Evolutionary conservation across 805 yeast genomes (phyloP).

Genomic region (Kodamaea lidongshanica): DNA sequence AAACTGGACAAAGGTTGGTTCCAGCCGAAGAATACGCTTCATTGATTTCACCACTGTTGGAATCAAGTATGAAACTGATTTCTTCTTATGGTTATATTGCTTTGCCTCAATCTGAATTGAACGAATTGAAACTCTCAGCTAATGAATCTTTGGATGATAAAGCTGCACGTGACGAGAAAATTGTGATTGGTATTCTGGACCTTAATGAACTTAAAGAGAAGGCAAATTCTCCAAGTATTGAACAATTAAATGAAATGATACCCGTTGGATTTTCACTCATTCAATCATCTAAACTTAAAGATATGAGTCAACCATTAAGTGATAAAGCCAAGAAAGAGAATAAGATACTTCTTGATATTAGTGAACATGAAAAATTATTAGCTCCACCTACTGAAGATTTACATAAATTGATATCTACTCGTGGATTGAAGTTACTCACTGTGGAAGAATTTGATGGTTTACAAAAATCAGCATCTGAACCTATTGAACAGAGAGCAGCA

Average conservation of each 20-base stretch:
- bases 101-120: constrained; percentile 5
- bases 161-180: constrained; percentile 8
- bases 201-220: constrained; percentile 7
- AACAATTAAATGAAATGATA: constrained; percentile 14
- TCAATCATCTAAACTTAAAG: constrained; percentile 1
- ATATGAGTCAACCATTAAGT: constrained; percentile 1
- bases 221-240: constrained; percentile 14
- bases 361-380: constrained; percentile 2
- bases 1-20: constrained; percentile 15
- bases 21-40: constrained; percentile 14
- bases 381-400: constrained; percentile 9
- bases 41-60: constrained; percentile 12
- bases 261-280: constrained; percentile 4
- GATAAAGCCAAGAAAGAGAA: constrained; percentile 4
- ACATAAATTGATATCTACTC: constrained; percentile 9
- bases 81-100: constrained; percentile 4
- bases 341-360: constrained; percentile 3
- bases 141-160: constrained; percentile 8
- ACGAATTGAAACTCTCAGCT: constrained; percentile 9
- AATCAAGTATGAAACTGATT: constrained; percentile 8
- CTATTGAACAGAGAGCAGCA: constrained; percentile 6
- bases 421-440: constrained; percentile 7
- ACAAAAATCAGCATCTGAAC: constrained; percentile 10
- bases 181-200: constrained; percentile 6
- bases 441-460: constrained; percentile 2